Base-by-base conservation (phyloP, 2,329 filamentous ascomycete species). In the Thielaviopsis musarum region DNA sequence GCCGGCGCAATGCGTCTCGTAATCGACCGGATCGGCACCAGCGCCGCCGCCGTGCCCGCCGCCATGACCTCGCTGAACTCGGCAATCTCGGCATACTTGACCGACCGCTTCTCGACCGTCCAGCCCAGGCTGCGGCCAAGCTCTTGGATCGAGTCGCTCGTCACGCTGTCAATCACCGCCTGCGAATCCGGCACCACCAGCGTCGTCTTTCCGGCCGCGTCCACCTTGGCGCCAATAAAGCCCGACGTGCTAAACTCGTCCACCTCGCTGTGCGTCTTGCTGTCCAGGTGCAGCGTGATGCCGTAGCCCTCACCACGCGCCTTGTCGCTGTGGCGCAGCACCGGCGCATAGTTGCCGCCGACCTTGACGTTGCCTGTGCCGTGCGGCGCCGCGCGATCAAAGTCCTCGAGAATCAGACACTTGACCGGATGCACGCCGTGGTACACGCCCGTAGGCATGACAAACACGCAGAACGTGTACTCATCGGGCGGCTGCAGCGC, bases 201-300 rank as follows among this genome's bases (percentile, higher is more conserved):
- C 3, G 58, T 60, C 2, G 97, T 74, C 7, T 86, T 91, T 12
- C 86, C 75, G 30, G 79, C 72, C 4, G 75, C 73, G 28, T 67
- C 70, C 59, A 78, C 77, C 64, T 79, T 76, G 5, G 88, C 85
- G 3, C 90, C 93, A 64, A 97, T 86, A 70, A 98, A 97, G 0
- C 89, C 91, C 63, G 85, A 91, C 0, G 93, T 97, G 65, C 87
- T 93, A 69, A 97, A 98, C 77, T 98, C 91, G 67, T 98, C 91
- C 63, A 98, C 81, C 70, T 94, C 89, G 62, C 82, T 85, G 65
- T 91, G 81, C 10, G 81, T 87, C 67, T 84, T 83, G 70, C 87
- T 93, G 72, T 97, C 93, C 59, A 97, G 75, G 70, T 97, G 91
- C 67, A 97, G 76, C 1, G 91, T 97, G 67, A 97, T 97, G n/a